Evolutionary conservation across 1,139 yeast genomes (phyloP), one percentile per base, ranked within the genome.

Genomic region (Blastobotrys buckinghamii): DNA sequence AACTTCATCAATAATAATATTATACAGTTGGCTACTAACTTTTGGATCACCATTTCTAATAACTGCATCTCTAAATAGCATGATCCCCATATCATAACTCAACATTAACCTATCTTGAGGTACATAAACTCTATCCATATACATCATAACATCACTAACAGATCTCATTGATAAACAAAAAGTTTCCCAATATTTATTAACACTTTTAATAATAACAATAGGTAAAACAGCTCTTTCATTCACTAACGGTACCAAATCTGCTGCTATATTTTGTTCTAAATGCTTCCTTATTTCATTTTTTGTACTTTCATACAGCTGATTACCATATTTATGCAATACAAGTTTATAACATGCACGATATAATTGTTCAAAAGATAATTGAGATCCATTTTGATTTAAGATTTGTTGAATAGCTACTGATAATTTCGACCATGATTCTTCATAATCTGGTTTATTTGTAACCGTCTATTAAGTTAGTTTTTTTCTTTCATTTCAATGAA

Each of bases 71-170:
- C 78, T 67, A 62, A 83, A 85, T 9, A 82, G 63, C 35, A 74
- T 75, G 36, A 84, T 72, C 0, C 96, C 96, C 42, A 84, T 74
- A 60, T 89, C 96, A 60, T 84, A 84, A 3, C 86, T 75, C 48
- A 82, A 69, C 1, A 88, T 79, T 45, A 79, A 69, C 55, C 80
- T 81, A 50, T 79, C 78, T 55, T 84, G 95, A 54, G 79, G 81
- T 27, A 90, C 86, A 58, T 85, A 88, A 0, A 88, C 96, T 40
- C 96, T 76, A 63, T 92, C 74, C 60, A 92, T 69, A 62, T 92
- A 92, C 86, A 89, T 83, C 65, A 89, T 69, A 4, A 92, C 85
- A 63, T 92, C 97, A 56, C 94, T 79, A 38, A 90, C 78, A 73
- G 86, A 81, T 55, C 85, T 75, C 83, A 89, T 84, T 44, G 87